Evolutionary conservation across 768 basidiomycete genomes (phyloP).

Genomic region (Leccinum olivaceopallidum): DNA sequence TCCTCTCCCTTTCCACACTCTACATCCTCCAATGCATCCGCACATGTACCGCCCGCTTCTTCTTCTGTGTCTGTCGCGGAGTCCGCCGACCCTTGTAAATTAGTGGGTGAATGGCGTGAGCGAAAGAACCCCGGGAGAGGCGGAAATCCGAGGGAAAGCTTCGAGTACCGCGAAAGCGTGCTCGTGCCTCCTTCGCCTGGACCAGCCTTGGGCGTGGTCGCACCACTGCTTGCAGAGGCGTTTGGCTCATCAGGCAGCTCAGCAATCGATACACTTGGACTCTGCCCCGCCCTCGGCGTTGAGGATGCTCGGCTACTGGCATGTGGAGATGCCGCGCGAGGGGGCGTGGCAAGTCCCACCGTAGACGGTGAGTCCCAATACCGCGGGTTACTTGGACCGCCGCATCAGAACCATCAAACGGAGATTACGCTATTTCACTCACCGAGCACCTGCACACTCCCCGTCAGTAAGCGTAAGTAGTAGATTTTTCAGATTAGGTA

Average conservation of each 20-base stretch:
- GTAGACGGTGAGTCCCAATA: constrained; percentile 23
- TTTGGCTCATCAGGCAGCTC: constrained; percentile 34
- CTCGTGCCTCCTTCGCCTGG: constrained; percentile 34
- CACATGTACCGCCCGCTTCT: constrained; percentile 15
- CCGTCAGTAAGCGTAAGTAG: constrained; percentile 82
- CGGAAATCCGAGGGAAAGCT: constrained; percentile 51
- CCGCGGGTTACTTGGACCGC: constrained; percentile 18
- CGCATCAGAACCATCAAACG: constrained; percentile 12
- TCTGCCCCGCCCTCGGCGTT: constrained; percentile 30
- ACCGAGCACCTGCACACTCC: constrained; percentile 51
- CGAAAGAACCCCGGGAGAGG: constrained; percentile 67
- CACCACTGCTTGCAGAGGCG: constrained; percentile 54
- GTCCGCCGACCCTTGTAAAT: constrained; percentile 27
- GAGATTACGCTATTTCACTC: constrained; percentile 26
- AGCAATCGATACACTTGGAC: constrained; percentile 8
- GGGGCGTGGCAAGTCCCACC: constrained; percentile 28
- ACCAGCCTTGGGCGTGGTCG: constrained; percentile 54
- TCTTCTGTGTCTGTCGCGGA: constrained; percentile 20
- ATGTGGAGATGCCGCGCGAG: constrained; percentile 19
- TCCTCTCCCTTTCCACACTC: constrained; percentile 28
- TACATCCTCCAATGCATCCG: constrained; percentile 8
- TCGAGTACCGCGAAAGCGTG: constrained; percentile 40
- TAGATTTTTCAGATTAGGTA: constrained; percentile 95
- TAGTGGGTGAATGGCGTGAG: constrained; percentile 54
- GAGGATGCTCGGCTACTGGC: constrained; percentile 16